phyloP scores from a whole-genome alignment of 1,284 basidiomycete species.

The Pyrrhoderma lamaoense region DNA sequence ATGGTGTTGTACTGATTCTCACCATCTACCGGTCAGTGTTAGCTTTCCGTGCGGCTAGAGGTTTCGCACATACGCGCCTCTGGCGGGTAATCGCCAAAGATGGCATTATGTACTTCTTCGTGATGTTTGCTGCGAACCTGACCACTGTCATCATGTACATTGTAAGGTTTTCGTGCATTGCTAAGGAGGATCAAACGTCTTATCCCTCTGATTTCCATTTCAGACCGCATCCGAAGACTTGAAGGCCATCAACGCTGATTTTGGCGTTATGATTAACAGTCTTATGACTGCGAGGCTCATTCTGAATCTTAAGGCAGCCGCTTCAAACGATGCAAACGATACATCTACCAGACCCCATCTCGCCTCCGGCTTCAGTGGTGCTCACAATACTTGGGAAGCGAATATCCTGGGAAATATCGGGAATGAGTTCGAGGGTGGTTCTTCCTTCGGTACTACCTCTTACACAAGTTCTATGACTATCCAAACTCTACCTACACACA shows the following conservation, averaged over 20 bases:
- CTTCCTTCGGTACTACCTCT: background rate
- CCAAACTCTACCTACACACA: too few relatives aligned
- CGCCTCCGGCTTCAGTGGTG: conserved; percentile 2
- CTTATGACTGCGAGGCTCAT: conserved; percentile 8
- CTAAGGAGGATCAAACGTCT: background rate
- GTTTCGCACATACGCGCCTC: conserved; percentile 2
- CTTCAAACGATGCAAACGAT: background rate
- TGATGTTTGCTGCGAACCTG: conserved; percentile 8
- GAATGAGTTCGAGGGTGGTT: conserved; percentile 8
- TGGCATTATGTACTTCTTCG: conserved; percentile 9
- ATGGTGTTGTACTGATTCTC: conserved; percentile 1
- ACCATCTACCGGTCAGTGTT: conserved; percentile 12
- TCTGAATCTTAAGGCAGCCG: conserved; percentile 11
- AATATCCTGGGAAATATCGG: conserved; percentile 6
- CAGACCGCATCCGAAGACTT: conserved; percentile 1
- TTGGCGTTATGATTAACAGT: conserved; percentile 9
- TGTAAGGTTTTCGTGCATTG: conserved; percentile 1
- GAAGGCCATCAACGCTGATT: conserved; percentile 10
- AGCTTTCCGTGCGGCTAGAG: background rate
- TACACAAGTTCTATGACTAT: too few relatives aligned
- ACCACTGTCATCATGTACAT: conserved; percentile 7
- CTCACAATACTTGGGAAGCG: conserved; percentile 4
- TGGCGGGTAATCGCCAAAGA: conserved; percentile 8
- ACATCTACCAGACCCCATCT: background rate
- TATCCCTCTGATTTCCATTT: background rate